phyloP scores from a whole-genome alignment of 768 basidiomycete genomes.

The Sporobolomyces roseus region DNA sequence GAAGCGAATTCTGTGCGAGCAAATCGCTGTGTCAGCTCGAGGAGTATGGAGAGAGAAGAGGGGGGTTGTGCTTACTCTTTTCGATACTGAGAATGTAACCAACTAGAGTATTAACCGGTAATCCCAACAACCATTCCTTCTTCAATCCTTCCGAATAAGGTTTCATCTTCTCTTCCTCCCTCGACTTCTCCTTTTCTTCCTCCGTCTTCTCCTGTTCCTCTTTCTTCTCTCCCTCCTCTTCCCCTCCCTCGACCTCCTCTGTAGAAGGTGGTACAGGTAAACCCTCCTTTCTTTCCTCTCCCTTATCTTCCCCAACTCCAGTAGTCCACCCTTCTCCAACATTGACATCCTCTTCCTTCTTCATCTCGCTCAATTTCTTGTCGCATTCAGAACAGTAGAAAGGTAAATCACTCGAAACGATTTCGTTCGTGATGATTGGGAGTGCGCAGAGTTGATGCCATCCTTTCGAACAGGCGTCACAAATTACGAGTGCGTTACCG shows the following conservation, averaged over 20 bases:
- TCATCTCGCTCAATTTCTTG: slow-evolving; percentile 16
- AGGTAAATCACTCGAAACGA: slow-evolving; percentile 25
- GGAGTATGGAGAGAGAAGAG: no score
- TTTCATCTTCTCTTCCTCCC: slow-evolving; percentile 7
- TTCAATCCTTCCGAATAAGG: slow-evolving; percentile 13
- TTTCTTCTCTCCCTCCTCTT: background rate
- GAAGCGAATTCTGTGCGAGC: slow-evolving; percentile 11
- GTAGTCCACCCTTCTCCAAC: slow-evolving; percentile 24
- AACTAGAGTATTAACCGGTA: slow-evolving; percentile 18
- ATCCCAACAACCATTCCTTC: slow-evolving; percentile 29
- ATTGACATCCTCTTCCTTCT: slow-evolving; percentile 2
- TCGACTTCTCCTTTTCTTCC: background rate
- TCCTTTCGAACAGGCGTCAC: slow-evolving; percentile 31
- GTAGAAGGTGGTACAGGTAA: background rate
- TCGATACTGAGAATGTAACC: slow-evolving; percentile 30
- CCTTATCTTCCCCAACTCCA: slow-evolving; percentile 19
- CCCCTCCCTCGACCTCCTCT: background rate
- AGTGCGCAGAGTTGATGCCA: slow-evolving; percentile 33
- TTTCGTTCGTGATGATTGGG: slow-evolving; percentile 17
- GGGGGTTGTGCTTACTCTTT: slow-evolving; percentile 15
- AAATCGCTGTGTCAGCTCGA: no score
- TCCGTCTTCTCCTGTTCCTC: background rate
- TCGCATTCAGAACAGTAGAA: slow-evolving; percentile 31
- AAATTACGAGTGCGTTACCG: slow-evolving; percentile 40
- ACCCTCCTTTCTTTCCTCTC: background rate